Evolutionary conservation across 768 basidiomycete species (phyloP).

Genomic region (Cyclocybe cylindracea): DNA sequence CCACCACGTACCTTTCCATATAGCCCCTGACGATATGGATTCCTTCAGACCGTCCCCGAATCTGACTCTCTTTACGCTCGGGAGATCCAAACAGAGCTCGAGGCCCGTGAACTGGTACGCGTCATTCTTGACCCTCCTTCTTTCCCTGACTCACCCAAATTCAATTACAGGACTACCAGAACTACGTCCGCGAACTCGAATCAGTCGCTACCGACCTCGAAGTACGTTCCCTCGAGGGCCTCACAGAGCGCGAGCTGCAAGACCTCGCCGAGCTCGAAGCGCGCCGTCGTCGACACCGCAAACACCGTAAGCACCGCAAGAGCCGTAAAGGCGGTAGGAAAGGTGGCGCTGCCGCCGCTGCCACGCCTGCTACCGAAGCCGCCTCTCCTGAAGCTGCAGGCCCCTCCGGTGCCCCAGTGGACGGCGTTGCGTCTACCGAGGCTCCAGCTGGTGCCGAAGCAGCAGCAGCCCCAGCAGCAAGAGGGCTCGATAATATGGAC

Average conservation of each 20-base stretch:
- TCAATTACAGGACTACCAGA: neutral
- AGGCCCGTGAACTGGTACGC: constrained; percentile 8
- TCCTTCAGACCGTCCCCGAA: constrained; percentile 2
- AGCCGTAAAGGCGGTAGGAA: neutral
- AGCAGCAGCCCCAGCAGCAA: neutral
- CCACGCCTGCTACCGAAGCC: neutral
- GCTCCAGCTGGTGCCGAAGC: neutral
- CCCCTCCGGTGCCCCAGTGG: neutral
- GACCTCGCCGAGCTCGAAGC: constrained; percentile 6
- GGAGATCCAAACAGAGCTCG: constrained; percentile 6
- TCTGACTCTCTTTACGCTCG: constrained; percentile 7
- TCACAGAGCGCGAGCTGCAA: constrained; percentile 1
- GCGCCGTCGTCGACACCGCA: constrained; percentile 2
- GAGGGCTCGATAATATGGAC: neutral
- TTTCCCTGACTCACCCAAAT: neutral
- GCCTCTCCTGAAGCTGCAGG: neutral
- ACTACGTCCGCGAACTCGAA: constrained; percentile 10
- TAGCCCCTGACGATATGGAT: neutral
- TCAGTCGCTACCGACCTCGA: neutral
- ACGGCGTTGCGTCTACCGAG: neutral
- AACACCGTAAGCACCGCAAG: neutral
- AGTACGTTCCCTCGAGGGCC: neutral
- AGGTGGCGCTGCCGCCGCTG: neutral
- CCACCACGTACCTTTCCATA: neutral
- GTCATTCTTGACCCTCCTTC: neutral